A percentile compares a stretch with the other conserved stretches of the same genome.
Evolutionary conservation across 2,329 filamentous ascomycete species (phyloP).

Genomic region (Xylariaceae sp.): DNA sequence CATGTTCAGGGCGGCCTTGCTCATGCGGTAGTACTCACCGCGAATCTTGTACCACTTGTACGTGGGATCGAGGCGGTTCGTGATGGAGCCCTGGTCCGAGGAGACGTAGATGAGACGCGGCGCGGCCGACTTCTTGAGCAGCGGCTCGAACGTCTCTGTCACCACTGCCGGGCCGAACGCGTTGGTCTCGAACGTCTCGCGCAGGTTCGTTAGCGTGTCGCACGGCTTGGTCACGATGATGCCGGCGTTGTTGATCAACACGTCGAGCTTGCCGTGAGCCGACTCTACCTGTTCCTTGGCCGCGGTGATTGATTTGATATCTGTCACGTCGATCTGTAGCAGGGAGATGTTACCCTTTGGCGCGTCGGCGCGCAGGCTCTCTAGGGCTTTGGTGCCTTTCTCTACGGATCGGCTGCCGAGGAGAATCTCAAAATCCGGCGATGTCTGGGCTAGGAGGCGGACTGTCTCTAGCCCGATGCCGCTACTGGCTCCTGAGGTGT

Average conservation of each 20-base stretch:
- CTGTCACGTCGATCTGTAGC: conserved; percentile 63
- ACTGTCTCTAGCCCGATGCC: conserved; percentile 55
- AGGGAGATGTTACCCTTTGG: conserved; percentile 61
- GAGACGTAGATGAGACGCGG: conserved; percentile 44
- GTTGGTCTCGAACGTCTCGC: conserved; percentile 54
- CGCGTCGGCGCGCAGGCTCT: conserved; percentile 40
- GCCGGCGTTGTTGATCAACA: conserved; percentile 66
- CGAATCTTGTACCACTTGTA: conserved; percentile 21
- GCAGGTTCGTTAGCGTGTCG: conserved; percentile 62
- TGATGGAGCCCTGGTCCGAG: conserved; percentile 42
- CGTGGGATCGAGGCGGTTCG: conserved; percentile 32
- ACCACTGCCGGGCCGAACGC: conserved; percentile 39
- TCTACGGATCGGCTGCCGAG: conserved; percentile 45
- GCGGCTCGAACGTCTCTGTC: conserved; percentile 40
- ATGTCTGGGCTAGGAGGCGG: conserved; percentile 42
- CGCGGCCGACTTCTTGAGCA: conserved; percentile 39
- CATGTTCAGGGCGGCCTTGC: conserved; percentile 48
- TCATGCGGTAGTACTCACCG: conserved; percentile 42
- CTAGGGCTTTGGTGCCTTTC: conserved; percentile 45
- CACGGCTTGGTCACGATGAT: conserved; percentile 56
- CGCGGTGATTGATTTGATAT: conserved; percentile 61
- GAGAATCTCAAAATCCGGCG: conserved; percentile 48
- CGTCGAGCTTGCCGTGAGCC: conserved; percentile 57
- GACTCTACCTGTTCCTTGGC: conserved; percentile 58
- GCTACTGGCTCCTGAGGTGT: conserved; percentile 47